These are phyloP conservation scores for Dothideomycetes sp. DNA, from an alignment of 2,329 filamentous ascomycete species.

Conservation along the genomic window DNA sequence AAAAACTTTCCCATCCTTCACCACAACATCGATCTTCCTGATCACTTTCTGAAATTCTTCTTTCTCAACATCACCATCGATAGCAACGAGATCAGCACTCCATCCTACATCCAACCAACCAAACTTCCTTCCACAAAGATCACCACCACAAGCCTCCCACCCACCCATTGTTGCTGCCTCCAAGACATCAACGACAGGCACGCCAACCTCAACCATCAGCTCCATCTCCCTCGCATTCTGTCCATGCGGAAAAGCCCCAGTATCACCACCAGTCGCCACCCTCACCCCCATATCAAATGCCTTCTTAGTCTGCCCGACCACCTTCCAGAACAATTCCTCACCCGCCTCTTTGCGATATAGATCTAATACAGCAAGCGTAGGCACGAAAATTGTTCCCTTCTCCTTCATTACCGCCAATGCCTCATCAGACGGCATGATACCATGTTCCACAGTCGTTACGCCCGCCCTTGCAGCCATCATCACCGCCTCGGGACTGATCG, in stretches of 20 bases:
- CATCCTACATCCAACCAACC: slow-evolving; percentile 40
- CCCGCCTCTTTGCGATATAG: slow-evolving; percentile 18
- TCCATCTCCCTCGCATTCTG: slow-evolving; percentile 44
- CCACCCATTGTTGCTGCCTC: slow-evolving; percentile 41
- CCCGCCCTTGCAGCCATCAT: slow-evolving; percentile 20
- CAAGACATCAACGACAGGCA: slow-evolving; percentile 40
- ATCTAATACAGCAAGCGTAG: slow-evolving; percentile 40
- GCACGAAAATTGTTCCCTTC: slow-evolving; percentile 39
- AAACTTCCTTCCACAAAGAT: slow-evolving; percentile 39
- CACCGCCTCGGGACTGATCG: slow-evolving; percentile 17
- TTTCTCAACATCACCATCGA: slow-evolving; percentile 32
- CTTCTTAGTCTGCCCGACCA: slow-evolving; percentile 28
- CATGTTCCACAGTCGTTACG: slow-evolving; percentile 23
- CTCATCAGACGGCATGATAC: slow-evolving; percentile 18
- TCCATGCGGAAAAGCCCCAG: slow-evolving; percentile 43
- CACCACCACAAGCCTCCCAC: slow-evolving; percentile 44
- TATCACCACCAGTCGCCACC: slow-evolving; percentile 43
- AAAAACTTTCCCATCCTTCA: slow-evolving; percentile 46
- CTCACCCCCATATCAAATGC: slow-evolving; percentile 38
- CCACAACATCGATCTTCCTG: slow-evolving; percentile 42
- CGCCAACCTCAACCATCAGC: slow-evolving; percentile 40
- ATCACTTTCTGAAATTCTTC: slow-evolving; percentile 28
- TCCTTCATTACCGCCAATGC: slow-evolving; percentile 34
- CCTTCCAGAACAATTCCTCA: neutral
- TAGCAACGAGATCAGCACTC: slow-evolving; percentile 41